Evolutionary conservation across 495 filamentous ascomycete genomes (phyloP), one percentile per base, ranked within the genome.

Genomic region (Podospora bellae-mahoneyi): DNA sequence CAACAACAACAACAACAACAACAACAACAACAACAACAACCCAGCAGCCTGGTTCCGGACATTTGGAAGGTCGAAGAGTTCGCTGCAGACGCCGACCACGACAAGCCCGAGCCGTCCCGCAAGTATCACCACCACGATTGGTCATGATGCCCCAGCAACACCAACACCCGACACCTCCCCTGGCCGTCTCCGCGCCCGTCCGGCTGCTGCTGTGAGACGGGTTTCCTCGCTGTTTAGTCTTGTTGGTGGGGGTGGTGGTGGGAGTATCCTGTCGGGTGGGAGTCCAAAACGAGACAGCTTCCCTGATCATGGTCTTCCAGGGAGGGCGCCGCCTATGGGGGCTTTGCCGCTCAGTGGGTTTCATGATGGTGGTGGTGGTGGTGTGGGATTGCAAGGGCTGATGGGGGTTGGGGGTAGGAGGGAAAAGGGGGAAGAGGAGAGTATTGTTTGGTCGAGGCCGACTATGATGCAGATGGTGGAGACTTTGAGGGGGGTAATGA

Each of bases 391-490:
- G 30, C 30, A 32, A 32, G 30, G 30, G 1, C 30, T 48, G 39
- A 48, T 48, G 39, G 39, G 39, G 39, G 39, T 13, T 48, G 39
- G 23, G 55, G 6, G 23, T 20, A 0, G 55, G 7, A 2, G 55
- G 55, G n/a, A 58, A 23, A n/a, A 58, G 55, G n/a, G 55, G n/a
- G 23, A 58, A 5, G 55, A 58, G 55, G 55, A 26, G n/a, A 58
- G 23, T 19, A 20, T n/a, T 4, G 66, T 74, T n/a, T 81, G 81
- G 78, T 73, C 81, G 27, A 80, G 79, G 13, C 80, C 79, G 16
- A 79, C 70, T 6, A 58, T 82, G 20, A 71, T 79, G 55, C 78
- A 80, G 75, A 80, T 83, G 78, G 79, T 77, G 18, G 81, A 83
- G 73, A 66, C 74, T 0, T 60, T 84, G 32, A 72, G 78, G 62